A percentile compares a stretch with the other conserved stretches of the same genome.
Evolutionary conservation across 257 asterid genomes (phyloP).

Genomic region (Forsythia suspensa): DNA sequence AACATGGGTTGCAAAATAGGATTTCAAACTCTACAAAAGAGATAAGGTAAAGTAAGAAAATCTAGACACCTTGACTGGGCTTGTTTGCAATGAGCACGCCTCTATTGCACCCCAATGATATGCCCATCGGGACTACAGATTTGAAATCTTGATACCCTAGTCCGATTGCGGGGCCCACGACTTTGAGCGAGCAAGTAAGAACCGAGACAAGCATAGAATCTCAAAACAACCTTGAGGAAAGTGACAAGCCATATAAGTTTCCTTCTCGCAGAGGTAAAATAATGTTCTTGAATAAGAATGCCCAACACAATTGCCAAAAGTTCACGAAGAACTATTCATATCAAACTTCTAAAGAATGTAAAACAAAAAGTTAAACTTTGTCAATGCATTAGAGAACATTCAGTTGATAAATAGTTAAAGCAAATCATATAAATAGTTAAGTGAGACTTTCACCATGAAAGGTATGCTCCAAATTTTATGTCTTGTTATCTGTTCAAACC

Average conservation of each 20-base stretch:
- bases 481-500: too few relatives aligned
- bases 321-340: too few relatives aligned
- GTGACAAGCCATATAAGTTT: conserved; percentile 7
- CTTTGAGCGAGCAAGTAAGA: conserved; percentile 61
- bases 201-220: conserved; percentile 61
- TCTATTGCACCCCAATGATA: conserved; percentile 73
- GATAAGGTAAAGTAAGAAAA: background rate
- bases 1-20: too few relatives aligned
- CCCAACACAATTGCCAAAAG: background rate
- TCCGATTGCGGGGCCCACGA: conserved; percentile 51
- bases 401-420: too few relatives aligned
- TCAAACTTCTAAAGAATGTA: background rate
- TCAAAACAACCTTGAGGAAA: conserved; percentile 62
- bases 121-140: conserved; percentile 71
- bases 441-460: too few relatives aligned
- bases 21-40: too few relatives aligned
- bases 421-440: too few relatives aligned
- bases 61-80: conserved; percentile 51
- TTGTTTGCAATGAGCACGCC: conserved; percentile 54
- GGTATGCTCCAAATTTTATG: too few relatives aligned
- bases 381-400: too few relatives aligned
- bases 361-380: too few relatives aligned
- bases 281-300: background rate
- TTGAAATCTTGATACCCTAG: conserved; percentile 65
- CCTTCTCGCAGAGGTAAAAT: background rate